Base-by-base conservation (phyloP, 2,329 filamentous ascomycete species). In the Trichoderma pleuroti region DNA sequence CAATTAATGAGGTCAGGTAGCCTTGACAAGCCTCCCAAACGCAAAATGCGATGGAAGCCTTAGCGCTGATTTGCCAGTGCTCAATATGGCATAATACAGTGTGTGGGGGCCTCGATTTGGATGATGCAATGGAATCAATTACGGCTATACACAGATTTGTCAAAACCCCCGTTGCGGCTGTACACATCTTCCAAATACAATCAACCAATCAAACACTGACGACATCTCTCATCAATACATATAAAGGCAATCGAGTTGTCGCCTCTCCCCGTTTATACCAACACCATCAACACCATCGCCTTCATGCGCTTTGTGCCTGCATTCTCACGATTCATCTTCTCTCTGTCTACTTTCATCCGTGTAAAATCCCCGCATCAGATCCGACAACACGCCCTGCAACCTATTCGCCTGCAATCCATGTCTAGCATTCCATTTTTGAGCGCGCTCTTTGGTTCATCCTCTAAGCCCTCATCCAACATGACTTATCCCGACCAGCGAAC, bases 401-500 rank as follows among this genome's bases (percentile, higher is more conserved):
- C 73, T 65, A 73, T 74, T 67, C 79, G 73, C 72, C 75, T 79
- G 65, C 80, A 78, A 71, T 91, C 92, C 76, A 93, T 95, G 88
- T 90, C 93, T 67, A 87, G 87, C 2, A 91, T 97, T 76, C 92
- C 94, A 1, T 93, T 97, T 75, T 77, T 97, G 46, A 86, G 92
- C 75, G 89, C 91, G 70, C 83, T 97, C 2, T 97, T 97, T 77
- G 86, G 87, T 71, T 87, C 84, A 46, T 81, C 84, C 70, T 84
- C 85, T 65, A 60, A 68, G 24, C 28, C 65, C 18, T 61, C 66
- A 34, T 84, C 82, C 73, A 87, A 87, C 68, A 93, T 92, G 86
- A 87, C 89, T 56, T 94, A 91, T 76, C 93, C 96, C n/a, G 88
- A 96, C 66, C 83, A 96, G 80, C 93, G 94, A 81, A 88, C 85